These are phyloP conservation scores for Cubamyces sp. DNA, from an alignment of 768 basidiomycete species.

Conservation along the genomic window DNA sequence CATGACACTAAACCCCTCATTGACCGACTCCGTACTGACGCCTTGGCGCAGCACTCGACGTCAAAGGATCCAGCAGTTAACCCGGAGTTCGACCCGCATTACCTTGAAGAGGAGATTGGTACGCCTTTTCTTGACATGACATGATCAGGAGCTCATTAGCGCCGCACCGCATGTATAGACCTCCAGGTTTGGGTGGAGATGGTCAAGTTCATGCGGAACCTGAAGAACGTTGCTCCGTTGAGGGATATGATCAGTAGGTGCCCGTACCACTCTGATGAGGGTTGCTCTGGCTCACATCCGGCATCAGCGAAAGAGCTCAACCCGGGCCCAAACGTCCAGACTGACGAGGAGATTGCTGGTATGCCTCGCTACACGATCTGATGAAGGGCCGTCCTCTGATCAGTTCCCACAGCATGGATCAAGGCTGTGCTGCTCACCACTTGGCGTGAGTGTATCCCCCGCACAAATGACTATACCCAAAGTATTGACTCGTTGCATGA, in stretches of 20 bases:
- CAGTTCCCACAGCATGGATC: conserved; percentile 25
- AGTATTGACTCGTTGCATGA: not conserved
- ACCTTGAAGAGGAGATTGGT: conserved; percentile 39
- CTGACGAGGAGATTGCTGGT: conserved; percentile 34
- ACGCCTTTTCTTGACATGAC: not conserved
- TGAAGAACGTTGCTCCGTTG: conserved; percentile 31
- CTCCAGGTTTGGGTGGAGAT: conserved; percentile 35
- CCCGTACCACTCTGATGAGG: not conserved
- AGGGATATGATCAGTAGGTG: conserved; percentile 32
- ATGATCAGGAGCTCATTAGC: not conserved
- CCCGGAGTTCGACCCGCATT: conserved; percentile 38
- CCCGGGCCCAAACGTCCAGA: conserved; percentile 35
- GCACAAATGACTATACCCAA: not conserved
- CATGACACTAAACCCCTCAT: not conserved
- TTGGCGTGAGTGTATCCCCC: conserved; percentile 25
- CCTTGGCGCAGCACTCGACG: conserved; percentile 32
- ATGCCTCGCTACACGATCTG: not conserved
- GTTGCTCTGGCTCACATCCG: not conserved
- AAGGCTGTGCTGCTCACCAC: conserved; percentile 30
- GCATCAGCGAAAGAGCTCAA: conserved; percentile 34
- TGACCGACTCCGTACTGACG: not conserved
- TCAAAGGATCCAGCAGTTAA: conserved; percentile 35
- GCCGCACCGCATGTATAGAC: conserved; percentile 23
- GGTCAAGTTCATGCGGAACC: conserved; percentile 34
- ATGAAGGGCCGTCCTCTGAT: not conserved